A percentile compares a stretch with the other conserved stretches of the same genome.
Evolutionary conservation across 2,329 filamentous ascomycete genomes (phyloP).

Genomic region (Fusarium albidum): DNA sequence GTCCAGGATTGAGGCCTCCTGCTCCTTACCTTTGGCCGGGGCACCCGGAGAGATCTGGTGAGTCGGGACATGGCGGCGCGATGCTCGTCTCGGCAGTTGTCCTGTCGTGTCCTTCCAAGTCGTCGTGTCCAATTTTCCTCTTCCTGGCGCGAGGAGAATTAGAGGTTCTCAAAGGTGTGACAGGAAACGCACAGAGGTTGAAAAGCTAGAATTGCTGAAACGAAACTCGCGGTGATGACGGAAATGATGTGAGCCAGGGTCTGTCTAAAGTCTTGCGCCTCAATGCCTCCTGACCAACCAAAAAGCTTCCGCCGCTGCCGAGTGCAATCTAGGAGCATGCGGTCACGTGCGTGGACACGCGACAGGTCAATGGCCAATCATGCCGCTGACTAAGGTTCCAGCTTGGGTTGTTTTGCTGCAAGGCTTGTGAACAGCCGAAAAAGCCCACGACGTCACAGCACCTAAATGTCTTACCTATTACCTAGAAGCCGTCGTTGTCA

Average conservation of each 20-base stretch:
- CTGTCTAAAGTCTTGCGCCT: conserved; percentile 24
- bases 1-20: conserved; percentile 6
- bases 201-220: conserved; percentile 21
- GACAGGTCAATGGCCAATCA: conserved; percentile 20
- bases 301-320: conserved; percentile 4
- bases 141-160: neutral
- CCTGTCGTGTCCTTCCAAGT: conserved; percentile 3
- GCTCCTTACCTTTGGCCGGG: conserved; percentile 50
- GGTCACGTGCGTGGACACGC: conserved; percentile 21
- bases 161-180: conserved; percentile 5
- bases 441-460: conserved; percentile 30
- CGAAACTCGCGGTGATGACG: conserved; percentile 31
- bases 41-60: conserved; percentile 50
- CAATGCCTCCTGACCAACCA: conserved; percentile 20
- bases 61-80: conserved; percentile 45
- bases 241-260: conserved; percentile 41
- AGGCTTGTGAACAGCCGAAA: neutral
- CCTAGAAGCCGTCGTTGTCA: neutral
- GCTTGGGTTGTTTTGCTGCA: neutral
- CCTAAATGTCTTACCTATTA: neutral
- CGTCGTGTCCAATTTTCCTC: conserved; percentile 3
- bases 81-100: conserved; percentile 6
- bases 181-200: conserved; percentile 17
- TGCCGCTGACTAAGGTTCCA: conserved; percentile 5
- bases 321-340: conserved; percentile 18